These are phyloP conservation scores for Jamesozyma hellenica DNA, from an alignment of 805 yeast species.

Conservation along the genomic window DNA sequence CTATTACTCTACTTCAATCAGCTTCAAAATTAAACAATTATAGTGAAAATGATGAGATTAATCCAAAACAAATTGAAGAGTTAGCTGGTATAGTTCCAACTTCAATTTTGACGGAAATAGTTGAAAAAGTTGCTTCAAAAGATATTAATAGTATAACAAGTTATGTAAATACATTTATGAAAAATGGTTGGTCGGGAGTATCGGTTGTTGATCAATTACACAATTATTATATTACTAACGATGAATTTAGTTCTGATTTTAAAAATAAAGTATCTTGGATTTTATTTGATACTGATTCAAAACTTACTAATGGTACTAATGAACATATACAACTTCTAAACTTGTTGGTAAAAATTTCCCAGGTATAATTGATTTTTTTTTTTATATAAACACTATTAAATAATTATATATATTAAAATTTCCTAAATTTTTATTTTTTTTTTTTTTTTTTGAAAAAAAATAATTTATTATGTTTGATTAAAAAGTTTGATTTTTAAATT, in stretches of 20 bases:
- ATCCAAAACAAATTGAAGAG: conserved; percentile 45
- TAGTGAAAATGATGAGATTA: conserved; percentile 33
- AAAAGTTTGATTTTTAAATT: too few species aligned
- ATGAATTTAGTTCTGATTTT: conserved; percentile 37
- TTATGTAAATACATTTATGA: conserved; percentile 41
- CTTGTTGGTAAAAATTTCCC: conserved; percentile 44
- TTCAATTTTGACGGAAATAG: conserved; percentile 34
- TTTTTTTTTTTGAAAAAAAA: too few species aligned
- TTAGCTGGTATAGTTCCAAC: conserved; percentile 68
- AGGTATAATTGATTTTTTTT: too few species aligned
- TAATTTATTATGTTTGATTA: too few species aligned
- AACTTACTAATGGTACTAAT: conserved; percentile 75
- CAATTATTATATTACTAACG: conserved; percentile 51
- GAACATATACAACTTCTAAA: conserved; percentile 77
- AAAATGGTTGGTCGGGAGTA: conserved; percentile 72
- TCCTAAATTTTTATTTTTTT: too few species aligned
- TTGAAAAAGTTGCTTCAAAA: conserved; percentile 30
- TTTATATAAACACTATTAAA: too few species aligned
- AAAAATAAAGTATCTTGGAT: conserved; percentile 58
- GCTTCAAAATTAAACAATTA: conserved; percentile 47
- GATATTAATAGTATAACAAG: conserved; percentile 29
- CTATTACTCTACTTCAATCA: conserved; percentile 82
- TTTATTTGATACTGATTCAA: conserved; percentile 65
- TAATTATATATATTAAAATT: too few species aligned
- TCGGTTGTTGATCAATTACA: conserved; percentile 66